phyloP scores from a whole-genome alignment of 257 asterid species.

The Solanum chaucha region DNA sequence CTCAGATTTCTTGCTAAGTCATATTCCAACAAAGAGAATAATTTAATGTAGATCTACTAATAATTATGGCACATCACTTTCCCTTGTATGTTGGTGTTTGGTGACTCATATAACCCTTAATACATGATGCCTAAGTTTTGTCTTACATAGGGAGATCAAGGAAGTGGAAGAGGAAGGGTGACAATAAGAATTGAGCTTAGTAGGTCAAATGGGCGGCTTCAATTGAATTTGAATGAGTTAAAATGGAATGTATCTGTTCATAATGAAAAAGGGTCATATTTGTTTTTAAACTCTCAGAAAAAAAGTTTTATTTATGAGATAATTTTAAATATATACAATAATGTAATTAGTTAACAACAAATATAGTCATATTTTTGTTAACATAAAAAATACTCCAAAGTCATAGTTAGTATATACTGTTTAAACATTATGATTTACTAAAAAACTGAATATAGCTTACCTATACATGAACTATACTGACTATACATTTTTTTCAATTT shows the following conservation, averaged over 20 bases:
- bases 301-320: too few species aligned
- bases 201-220: not conserved
- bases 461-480: too few species aligned
- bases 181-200: not conserved
- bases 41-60: not conserved
- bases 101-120: not conserved
- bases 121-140: not conserved
- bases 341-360: too few species aligned
- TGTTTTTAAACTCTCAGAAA: not conserved
- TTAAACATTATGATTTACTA: too few species aligned
- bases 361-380: too few species aligned
- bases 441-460: too few species aligned
- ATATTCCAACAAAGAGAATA: not conserved
- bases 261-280: too few species aligned
- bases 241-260: not conserved
- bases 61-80: not conserved
- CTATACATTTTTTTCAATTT: too few species aligned
- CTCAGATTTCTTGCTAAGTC: not conserved
- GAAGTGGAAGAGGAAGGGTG: not conserved
- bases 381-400: too few species aligned
- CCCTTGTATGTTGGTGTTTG: not conserved
- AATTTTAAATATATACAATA: too few species aligned
- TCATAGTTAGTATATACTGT: too few species aligned
- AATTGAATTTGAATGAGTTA: not conserved
- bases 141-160: not conserved